Conservation (phyloP, 352 stramenopile species). For the Globisporangium ultimum region DNA sequence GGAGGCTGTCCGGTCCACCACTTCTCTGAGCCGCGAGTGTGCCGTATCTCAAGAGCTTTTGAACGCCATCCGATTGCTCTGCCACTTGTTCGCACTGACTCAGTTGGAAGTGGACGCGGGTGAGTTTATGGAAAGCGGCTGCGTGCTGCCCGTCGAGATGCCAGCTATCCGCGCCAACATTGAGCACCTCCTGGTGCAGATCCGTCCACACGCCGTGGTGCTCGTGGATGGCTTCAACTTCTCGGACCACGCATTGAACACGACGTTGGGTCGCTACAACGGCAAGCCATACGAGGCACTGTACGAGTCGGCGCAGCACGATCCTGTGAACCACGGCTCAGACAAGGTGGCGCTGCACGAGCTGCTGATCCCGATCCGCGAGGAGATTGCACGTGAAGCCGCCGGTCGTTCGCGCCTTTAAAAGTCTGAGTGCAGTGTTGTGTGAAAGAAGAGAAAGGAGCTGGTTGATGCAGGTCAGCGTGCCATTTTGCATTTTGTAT, state of each 20-base stretch:
- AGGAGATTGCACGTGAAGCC: constrained; percentile 28
- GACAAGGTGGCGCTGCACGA: constrained; percentile 64
- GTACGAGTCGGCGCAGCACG: constrained; percentile 53
- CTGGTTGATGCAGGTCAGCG: too few relatives aligned
- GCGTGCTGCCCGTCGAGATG: constrained; percentile 41
- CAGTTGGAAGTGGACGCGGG: constrained; percentile 58
- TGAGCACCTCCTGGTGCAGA: constrained; percentile 40
- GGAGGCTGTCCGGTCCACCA: constrained; percentile 22
- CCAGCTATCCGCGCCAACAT: constrained; percentile 42
- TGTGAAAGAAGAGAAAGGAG: too few relatives aligned
- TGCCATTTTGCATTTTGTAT: too few relatives aligned
- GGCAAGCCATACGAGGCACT: constrained; percentile 74
- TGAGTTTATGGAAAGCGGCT: constrained; percentile 63
- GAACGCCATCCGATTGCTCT: constrained; percentile 51
- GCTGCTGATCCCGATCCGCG: constrained; percentile 59
- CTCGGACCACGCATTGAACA: constrained; percentile 69
- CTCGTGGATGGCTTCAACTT: constrained; percentile 83
- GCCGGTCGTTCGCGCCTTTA: constrained; percentile 26
- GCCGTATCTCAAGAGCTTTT: constrained; percentile 21
- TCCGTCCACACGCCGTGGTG: constrained; percentile 66
- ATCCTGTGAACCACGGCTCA: constrained; percentile 56
- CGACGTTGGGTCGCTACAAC: constrained; percentile 67
- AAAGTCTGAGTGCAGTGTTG: constrained; percentile 11
- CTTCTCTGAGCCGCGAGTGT: constrained; percentile 25
- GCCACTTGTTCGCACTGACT: constrained; percentile 71